Conservation (phyloP, 805 yeast species). For the Ogataea degrootiae region DNA sequence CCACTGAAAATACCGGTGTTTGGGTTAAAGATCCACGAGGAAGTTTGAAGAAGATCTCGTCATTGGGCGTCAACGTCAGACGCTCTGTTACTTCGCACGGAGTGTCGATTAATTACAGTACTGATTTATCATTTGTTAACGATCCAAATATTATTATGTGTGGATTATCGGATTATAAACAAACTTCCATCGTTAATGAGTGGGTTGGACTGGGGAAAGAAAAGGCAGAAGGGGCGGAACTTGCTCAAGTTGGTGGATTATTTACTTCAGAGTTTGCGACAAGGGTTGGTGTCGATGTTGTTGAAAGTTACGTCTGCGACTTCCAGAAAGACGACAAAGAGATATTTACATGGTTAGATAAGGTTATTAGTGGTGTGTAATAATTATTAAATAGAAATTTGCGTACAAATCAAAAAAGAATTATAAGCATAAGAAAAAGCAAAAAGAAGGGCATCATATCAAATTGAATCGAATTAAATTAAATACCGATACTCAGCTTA, state of each 20-base stretch:
- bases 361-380: neutral
- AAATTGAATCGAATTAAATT: too few relatives aligned
- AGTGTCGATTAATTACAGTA: constrained; percentile 69
- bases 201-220: constrained; percentile 9
- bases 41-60: constrained; percentile 62
- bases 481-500: too few relatives aligned
- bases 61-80: constrained; percentile 84
- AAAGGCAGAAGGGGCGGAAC: constrained; percentile 5
- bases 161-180: constrained; percentile 64
- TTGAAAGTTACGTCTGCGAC: constrained; percentile 5
- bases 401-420: too few relatives aligned
- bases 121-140: constrained; percentile 70
- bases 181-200: constrained; percentile 45
- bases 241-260: constrained; percentile 34
- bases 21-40: constrained; percentile 49
- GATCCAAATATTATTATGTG: constrained; percentile 67
- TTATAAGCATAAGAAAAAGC: too few relatives aligned
- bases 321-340: neutral
- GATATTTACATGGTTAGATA: constrained; percentile 6
- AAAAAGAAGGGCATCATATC: too few relatives aligned
- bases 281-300: constrained; percentile 26
- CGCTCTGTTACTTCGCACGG: constrained; percentile 89
- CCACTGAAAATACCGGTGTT: constrained; percentile 79
- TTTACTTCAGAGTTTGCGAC: constrained; percentile 43
- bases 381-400: too few relatives aligned